These are phyloP conservation scores for Gossypium laxum DNA, from an alignment of 441 rosid genomes.

Conservation along the genomic window DNA sequence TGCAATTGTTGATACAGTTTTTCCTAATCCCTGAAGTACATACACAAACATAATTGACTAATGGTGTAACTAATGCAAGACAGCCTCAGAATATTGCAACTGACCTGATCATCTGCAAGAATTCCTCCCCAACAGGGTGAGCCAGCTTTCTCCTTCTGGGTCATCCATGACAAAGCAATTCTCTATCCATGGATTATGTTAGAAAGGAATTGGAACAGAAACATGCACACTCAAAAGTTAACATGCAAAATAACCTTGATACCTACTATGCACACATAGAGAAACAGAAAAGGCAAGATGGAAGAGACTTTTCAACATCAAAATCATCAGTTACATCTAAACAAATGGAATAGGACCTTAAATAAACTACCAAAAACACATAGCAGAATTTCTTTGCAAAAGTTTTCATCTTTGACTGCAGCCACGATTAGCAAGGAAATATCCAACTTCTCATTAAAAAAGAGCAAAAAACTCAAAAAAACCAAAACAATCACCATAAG, in stretches of 20 bases:
- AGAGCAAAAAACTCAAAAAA: neutral
- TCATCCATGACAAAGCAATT: constrained; percentile 97
- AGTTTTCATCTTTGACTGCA: neutral
- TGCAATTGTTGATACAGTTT: constrained; percentile 89
- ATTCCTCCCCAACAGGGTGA: constrained; percentile 80
- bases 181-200: constrained; percentile 41
- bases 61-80: constrained; percentile 11
- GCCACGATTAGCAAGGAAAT: neutral
- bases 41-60: neutral
- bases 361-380: neutral
- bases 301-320: neutral
- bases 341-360: neutral
- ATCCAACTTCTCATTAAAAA: neutral
- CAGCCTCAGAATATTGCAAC: constrained; percentile 20
- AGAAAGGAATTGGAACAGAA: neutral
- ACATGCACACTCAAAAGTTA: neutral
- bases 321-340: neutral
- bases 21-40: constrained; percentile 75
- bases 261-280: neutral
- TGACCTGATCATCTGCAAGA: constrained; percentile 96
- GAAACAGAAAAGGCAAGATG: neutral
- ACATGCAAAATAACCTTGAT: neutral
- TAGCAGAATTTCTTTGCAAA: neutral
- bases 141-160: constrained; percentile 65
- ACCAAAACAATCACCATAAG: neutral